Evolutionary conservation across 352 stramenopile species (phyloP).

Genomic region (Pythium oligandrum): DNA sequence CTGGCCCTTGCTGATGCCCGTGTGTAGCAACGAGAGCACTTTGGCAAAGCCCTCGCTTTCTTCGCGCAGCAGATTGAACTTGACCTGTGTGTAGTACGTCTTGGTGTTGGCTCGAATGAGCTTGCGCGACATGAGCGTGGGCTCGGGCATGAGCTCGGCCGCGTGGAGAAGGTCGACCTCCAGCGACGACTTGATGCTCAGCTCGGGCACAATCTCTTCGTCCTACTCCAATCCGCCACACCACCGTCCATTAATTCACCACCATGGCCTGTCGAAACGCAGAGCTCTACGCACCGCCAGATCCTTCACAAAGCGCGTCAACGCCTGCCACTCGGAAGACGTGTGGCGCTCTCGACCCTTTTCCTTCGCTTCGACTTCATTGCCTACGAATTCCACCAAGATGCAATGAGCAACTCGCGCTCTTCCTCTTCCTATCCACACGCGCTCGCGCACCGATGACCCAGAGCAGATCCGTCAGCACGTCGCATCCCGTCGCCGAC

Average conservation of each 20-base stretch:
- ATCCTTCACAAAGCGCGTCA: conserved; percentile 55
- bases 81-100: conserved; percentile 93
- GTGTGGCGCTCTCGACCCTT: conserved; percentile 61
- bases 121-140: conserved; percentile 57
- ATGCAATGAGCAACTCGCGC: too few species aligned
- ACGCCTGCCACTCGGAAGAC: conserved; percentile 64
- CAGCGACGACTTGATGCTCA: conserved; percentile 57
- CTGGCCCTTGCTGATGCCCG: conserved; percentile 52
- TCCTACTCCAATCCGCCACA: conserved; percentile 25
- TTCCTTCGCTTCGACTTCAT: conserved; percentile 72
- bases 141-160: conserved; percentile 47
- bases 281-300: conserved; percentile 31
- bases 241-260: not conserved
- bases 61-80: conserved; percentile 96
- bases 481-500: conserved; percentile 31
- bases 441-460: conserved; percentile 29
- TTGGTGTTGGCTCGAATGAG: conserved; percentile 85
- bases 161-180: conserved; percentile 76
- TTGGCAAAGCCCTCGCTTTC: conserved; percentile 97
- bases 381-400: conserved; percentile 16
- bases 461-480: conserved; percentile 71
- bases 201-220: conserved; percentile 51
- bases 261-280: not conserved
- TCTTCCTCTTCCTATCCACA: too few species aligned
- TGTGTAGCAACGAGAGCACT: conserved; percentile 81